A percentile compares a stretch with the other conserved stretches of the same genome.
Conservation (phyloP, 2,329 filamentous ascomycete genomes). For the Diaporthe sp. region DNA sequence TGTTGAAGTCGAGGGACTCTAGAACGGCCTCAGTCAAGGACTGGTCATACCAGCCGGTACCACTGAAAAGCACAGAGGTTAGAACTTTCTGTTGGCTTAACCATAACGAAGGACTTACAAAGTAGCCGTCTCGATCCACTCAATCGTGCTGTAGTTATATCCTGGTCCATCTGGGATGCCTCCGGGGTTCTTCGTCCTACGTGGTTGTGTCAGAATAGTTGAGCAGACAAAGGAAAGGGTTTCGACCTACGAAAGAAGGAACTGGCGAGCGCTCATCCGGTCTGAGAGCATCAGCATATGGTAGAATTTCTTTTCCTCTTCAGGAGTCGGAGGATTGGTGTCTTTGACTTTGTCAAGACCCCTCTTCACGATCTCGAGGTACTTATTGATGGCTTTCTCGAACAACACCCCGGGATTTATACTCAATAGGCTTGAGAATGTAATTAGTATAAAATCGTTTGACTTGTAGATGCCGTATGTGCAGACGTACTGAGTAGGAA, state of each 20-base stretch:
- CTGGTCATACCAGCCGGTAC: not conserved
- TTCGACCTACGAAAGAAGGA: not conserved
- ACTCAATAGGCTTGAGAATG: not conserved
- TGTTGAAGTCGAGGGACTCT: not conserved
- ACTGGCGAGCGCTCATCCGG: slow-evolving; percentile 6
- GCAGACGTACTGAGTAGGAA: not conserved
- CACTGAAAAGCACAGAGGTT: not conserved
- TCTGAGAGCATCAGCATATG: not conserved
- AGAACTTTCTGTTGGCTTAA: not conserved
- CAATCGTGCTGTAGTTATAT: not conserved
- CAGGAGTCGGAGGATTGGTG: not conserved
- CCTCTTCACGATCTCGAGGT: not conserved
- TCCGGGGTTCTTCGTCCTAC: not conserved
- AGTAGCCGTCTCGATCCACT: not conserved
- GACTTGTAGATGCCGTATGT: not conserved
- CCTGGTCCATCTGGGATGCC: not conserved
- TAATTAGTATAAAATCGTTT: not conserved
- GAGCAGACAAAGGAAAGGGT: not conserved
- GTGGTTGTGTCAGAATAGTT: not conserved
- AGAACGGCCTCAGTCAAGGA: not conserved
- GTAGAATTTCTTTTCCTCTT: not conserved
- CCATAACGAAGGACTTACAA: not conserved
- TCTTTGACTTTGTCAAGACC: not conserved
- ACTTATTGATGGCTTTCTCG: not conserved
- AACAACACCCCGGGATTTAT: not conserved